These are phyloP conservation scores for Ilex paraguariensis DNA, from an alignment of 305 asterid genomes.

Conservation along the genomic window DNA sequence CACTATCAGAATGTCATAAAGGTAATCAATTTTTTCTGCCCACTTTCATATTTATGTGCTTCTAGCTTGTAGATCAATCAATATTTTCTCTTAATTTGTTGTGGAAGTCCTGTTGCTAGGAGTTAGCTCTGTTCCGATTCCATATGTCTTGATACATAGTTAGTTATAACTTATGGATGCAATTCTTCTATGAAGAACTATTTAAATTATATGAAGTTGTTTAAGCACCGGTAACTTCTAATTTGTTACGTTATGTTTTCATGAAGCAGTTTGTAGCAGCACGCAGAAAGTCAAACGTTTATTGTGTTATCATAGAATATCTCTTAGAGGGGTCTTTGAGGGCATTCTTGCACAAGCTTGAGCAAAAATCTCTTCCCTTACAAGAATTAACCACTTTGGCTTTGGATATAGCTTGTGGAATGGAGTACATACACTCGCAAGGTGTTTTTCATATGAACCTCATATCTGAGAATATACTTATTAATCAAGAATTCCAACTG, in stretches of 20 bases:
- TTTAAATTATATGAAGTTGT: too few relatives aligned
- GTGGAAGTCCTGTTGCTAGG: too few relatives aligned
- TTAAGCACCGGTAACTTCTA: background rate
- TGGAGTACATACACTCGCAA: too few relatives aligned
- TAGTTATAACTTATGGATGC: too few relatives aligned
- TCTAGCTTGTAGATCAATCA: background rate
- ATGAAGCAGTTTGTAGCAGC: conserved; percentile 46
- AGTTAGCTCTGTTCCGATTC: too few relatives aligned
- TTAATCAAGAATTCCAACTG: too few relatives aligned
- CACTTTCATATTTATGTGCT: background rate
- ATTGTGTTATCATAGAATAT: conserved; percentile 50
- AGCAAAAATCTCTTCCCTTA: conserved; percentile 42
- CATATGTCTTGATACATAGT: too few relatives aligned
- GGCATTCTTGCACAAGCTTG: conserved; percentile 53
- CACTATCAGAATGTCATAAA: conserved; percentile 46
- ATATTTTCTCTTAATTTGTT: background rate
- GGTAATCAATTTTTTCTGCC: conserved; percentile 23
- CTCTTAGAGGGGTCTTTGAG: conserved; percentile 49
- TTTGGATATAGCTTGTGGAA: too few relatives aligned
- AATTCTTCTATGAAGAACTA: too few relatives aligned
- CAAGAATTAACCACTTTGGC: too few relatives aligned
- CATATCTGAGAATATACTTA: too few relatives aligned
- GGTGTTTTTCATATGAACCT: too few relatives aligned
- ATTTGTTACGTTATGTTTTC: background rate
- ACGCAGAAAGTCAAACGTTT: conserved; percentile 37